Evolutionary conservation across 2,329 filamentous ascomycete genomes (phyloP).

Genomic region (Penicillium sp.): DNA sequence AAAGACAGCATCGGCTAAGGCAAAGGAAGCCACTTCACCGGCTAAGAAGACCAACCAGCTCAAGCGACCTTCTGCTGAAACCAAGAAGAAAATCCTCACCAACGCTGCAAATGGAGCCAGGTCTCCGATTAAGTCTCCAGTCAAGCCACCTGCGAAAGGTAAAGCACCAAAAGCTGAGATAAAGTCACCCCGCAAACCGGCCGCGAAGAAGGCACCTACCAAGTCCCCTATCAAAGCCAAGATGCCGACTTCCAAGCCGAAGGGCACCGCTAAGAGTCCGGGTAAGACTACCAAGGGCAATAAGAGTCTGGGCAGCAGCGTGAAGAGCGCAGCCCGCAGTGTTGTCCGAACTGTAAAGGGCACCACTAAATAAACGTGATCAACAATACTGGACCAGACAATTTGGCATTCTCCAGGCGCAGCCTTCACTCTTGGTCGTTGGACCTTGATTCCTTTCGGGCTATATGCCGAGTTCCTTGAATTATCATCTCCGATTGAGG

Average conservation of each 20-base stretch:
- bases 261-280: conserved; percentile 4
- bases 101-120: conserved; percentile 24
- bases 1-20: conserved; percentile 9
- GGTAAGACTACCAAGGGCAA: conserved; percentile 7
- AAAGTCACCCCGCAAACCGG: conserved; percentile 14
- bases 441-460: background rate
- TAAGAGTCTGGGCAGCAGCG: conserved; percentile 10
- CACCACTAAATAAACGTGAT: conserved; percentile 7
- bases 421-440: background rate
- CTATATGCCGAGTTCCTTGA: background rate
- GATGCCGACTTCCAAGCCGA: conserved; percentile 8
- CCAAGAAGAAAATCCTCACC: conserved; percentile 30
- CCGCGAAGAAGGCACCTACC: conserved; percentile 3
- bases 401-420: background rate
- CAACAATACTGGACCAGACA: background rate
- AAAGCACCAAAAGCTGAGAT: conserved; percentile 6
- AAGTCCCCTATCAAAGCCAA: conserved; percentile 19
- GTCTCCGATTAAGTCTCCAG: background rate
- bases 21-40: conserved; percentile 18
- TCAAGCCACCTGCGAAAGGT: conserved; percentile 14
- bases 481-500: background rate
- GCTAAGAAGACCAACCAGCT: conserved; percentile 23
- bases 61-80: conserved; percentile 30
- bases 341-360: conserved; percentile 21
- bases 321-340: conserved; percentile 16